Conservation (phyloP, 2,329 filamentous ascomycete genomes). For the Aquanectria penicillioides region DNA sequence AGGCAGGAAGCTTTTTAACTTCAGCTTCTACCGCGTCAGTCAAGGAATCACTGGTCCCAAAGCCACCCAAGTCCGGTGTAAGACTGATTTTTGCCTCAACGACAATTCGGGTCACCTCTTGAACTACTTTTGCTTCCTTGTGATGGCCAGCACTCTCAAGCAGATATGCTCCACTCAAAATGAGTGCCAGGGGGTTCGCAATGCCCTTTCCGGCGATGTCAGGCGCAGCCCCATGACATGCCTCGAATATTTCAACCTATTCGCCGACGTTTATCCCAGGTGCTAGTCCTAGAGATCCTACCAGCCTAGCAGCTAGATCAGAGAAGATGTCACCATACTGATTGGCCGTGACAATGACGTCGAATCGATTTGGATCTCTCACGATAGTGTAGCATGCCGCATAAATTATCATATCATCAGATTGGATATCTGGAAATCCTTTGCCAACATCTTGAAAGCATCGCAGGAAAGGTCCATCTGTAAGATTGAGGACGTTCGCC, state of each 20-base stretch:
- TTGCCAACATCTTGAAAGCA: constrained; percentile 14
- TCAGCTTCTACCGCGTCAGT: background rate
- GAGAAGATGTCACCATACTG: constrained; percentile 22
- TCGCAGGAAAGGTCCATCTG: constrained; percentile 16
- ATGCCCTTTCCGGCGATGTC: constrained; percentile 16
- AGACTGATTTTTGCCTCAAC: background rate
- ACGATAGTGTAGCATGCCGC: constrained; percentile 14
- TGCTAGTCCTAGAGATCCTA: constrained; percentile 9
- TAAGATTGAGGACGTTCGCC: constrained; percentile 19
- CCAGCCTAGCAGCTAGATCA: constrained; percentile 8
- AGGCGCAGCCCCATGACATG: constrained; percentile 9
- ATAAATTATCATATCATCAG: constrained; percentile 14
- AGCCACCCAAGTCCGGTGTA: constrained; percentile 11
- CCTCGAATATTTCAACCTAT: constrained; percentile 12
- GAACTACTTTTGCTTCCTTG: background rate
- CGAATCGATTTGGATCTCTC: constrained; percentile 6
- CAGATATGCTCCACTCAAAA: constrained; percentile 13
- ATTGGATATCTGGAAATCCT: constrained; percentile 6
- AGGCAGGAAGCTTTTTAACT: background rate
- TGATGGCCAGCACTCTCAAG: background rate
- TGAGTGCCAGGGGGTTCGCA: constrained; percentile 6
- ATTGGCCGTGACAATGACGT: constrained; percentile 15
- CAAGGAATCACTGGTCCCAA: constrained; percentile 2
- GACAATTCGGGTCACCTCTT: background rate
- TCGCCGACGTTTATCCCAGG: constrained; percentile 9